Percentiles rank a stretch among this genome's conserved stretches.
These are phyloP conservation scores for Scleroderma citrinum DNA, from an alignment of 768 basidiomycete species.

Conservation along the genomic window DNA sequence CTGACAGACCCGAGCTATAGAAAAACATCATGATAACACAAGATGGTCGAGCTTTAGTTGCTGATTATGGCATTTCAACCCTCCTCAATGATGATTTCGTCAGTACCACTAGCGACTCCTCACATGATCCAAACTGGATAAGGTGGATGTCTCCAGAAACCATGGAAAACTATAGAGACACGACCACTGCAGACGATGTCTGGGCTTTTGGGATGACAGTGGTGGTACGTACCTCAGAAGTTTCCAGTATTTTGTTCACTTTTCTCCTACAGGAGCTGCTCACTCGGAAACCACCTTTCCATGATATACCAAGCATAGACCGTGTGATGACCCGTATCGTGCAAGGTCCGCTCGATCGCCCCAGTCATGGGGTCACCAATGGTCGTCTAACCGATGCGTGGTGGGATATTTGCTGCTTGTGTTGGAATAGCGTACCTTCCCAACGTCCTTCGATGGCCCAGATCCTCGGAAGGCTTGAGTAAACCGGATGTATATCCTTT, in stretches of 20 bases:
- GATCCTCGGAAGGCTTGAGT: not conserved
- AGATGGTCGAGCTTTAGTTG: not conserved
- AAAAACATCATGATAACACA: not conserved
- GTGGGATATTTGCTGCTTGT: not conserved
- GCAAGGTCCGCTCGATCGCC: not conserved
- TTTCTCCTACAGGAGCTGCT: not conserved
- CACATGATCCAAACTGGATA: not conserved
- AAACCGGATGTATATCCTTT: not conserved
- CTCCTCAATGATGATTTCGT: not conserved
- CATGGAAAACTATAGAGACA: not conserved
- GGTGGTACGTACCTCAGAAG: not conserved
- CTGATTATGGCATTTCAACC: not conserved
- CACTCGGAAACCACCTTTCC: not conserved
- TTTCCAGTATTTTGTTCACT: too few species aligned
- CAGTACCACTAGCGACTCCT: not conserved
- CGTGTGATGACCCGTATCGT: not conserved
- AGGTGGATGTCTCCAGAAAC: not conserved
- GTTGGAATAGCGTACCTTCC: not conserved
- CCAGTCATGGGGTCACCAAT: not conserved
- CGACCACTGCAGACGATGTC: not conserved
- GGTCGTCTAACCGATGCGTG: not conserved
- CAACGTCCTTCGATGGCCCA: not conserved
- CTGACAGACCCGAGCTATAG: not conserved
- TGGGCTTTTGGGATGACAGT: not conserved
- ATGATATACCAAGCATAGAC: not conserved